phyloP scores from a whole-genome alignment of 2,329 filamentous ascomycete species.

The Cercospora nicotianae region DNA sequence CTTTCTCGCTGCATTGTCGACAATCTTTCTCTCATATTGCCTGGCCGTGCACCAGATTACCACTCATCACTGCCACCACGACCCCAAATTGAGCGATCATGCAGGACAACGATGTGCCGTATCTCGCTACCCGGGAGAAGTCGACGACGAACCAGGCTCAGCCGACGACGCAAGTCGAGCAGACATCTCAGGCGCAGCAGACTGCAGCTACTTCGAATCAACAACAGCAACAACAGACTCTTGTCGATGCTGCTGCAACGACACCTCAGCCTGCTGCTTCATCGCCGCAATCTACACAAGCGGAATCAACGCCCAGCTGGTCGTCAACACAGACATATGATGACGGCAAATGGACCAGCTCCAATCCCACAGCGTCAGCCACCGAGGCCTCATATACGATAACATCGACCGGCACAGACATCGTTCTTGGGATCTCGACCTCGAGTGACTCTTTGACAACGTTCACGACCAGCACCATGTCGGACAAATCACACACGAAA shows the following conservation, averaged over 20 bases:
- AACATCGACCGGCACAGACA: not conserved
- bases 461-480: not conserved
- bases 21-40: conserved; percentile 1
- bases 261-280: not conserved
- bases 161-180: not conserved
- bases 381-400: not conserved
- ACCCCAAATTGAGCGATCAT: not conserved
- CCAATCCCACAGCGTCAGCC: not conserved
- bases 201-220: not conserved
- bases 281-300: not conserved
- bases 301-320: not conserved
- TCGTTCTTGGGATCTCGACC: not conserved
- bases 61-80: not conserved
- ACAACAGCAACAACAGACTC: not conserved
- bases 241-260: not conserved
- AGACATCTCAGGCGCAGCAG: not conserved
- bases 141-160: not conserved
- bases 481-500: not conserved
- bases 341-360: not conserved
- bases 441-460: not conserved
- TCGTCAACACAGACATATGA: not conserved
- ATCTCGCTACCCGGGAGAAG: not conserved
- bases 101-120: conserved; percentile 1
- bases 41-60: not conserved
- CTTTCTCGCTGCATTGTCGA: not conserved